These are phyloP conservation scores for Oldenlandia corymbosa DNA, from an alignment of 257 asterid genomes.

Conservation along the genomic window DNA sequence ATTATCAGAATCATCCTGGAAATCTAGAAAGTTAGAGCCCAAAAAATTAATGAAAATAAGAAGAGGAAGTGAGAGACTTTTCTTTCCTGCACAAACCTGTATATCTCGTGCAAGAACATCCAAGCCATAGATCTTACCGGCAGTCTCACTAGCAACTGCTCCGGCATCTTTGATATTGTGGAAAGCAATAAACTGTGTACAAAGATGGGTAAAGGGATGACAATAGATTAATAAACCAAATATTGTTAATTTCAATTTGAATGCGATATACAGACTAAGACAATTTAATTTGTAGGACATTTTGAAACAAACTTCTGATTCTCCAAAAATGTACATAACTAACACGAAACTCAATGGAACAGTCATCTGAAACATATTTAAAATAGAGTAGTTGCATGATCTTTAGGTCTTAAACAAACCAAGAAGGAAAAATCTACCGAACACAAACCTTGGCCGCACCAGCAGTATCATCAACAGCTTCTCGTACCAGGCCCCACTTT, in stretches of 20 bases:
- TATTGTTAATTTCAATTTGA: not conserved
- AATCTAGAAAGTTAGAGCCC: conserved; percentile 16
- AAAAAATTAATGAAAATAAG: not conserved
- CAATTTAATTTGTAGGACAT: not conserved
- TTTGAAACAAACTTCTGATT: not conserved
- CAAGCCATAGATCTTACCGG: conserved; percentile 76
- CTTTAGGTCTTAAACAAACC: conserved; percentile 7
- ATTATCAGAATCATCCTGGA: conserved; percentile 90
- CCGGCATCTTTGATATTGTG: conserved; percentile 79
- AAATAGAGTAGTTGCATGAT: not conserved
- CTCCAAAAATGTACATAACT: not conserved
- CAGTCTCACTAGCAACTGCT: conserved; percentile 92
- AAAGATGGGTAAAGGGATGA: conserved; percentile 15
- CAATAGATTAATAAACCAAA: conserved; percentile 1
- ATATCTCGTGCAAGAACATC: conserved; percentile 84
- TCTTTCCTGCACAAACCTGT: conserved; percentile 50
- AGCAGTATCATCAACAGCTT: conserved; percentile 99
- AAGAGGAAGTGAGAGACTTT: not conserved
- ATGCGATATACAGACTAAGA: not conserved
- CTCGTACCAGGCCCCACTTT: conserved; percentile 81
- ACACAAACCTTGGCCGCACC: conserved; percentile 90
- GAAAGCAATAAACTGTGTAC: conserved; percentile 62
- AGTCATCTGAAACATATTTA: not conserved
- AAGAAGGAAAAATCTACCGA: not conserved
- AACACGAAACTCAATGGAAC: not conserved